Base-by-base conservation (phyloP, 2,329 filamentous ascomycete species). In the Ascochyta clinopodiicola region DNA sequence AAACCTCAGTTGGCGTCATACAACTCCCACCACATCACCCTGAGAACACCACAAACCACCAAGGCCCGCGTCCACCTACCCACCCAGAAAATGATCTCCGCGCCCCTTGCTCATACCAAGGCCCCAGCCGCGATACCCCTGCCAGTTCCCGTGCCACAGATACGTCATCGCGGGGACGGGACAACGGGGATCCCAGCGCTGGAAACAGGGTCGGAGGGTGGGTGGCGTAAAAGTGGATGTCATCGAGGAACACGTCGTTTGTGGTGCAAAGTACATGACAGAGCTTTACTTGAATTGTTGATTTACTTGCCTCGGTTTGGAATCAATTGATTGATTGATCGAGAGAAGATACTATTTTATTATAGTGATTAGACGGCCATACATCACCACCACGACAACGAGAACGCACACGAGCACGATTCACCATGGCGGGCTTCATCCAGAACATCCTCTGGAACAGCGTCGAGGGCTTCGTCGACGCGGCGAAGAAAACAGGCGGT, bases 361-460 rank as follows among this genome's bases (percentile, higher is more conserved):
- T 24, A 1, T 17, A 17, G 17, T 17, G 17, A 17, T 24, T 24
- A 6, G 6, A 24, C 22, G 6, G 22, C 4, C 1, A 24, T 24
- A 24, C 25, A 32, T 32, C 31, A 7, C 6, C 8, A 25, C 19
- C 15, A 15, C 17, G 7, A 31, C n/a, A 15, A 35, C 12, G 4
- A n/a, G 32, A 45, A 25, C 21, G n/a, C 17, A 17, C 17, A 17
- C 17, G 17, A 17, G 17, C 17, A 17, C 17, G 17, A 19, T 12
- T 6, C 25, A 21, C 13, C 44, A 72, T 71, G 69, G 60, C 68
- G 32, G 57, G 61, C 39, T 75, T 76, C 51, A 68, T 77, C 35
- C 63, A 69, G 49, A 74, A 75, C 51, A 75, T 77, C 40, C 56
- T 77, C 31, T 72, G 71, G 67, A 75, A 74, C 56, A 73, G 69